These are phyloP conservation scores for Colletotrichum sp. DNA, from an alignment of 2,329 filamentous ascomycete genomes.

Conservation along the genomic window DNA sequence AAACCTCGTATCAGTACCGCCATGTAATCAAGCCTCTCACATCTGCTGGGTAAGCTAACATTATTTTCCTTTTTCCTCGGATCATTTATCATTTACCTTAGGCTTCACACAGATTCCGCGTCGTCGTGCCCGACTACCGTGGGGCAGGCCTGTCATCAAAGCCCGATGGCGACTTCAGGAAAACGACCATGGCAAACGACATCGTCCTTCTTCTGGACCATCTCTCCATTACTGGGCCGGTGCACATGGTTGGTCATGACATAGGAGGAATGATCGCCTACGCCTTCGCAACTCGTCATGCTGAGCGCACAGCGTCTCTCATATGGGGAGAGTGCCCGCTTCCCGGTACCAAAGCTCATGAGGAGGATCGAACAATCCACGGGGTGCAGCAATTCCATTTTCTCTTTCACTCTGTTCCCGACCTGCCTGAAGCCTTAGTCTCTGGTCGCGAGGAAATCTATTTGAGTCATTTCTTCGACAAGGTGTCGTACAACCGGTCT, in stretches of 20 bases:
- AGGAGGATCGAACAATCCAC: neutral
- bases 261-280: conserved; percentile 49
- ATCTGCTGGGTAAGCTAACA: conserved; percentile 32
- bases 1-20: conserved; percentile 50
- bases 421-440: conserved; percentile 29
- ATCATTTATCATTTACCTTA: neutral
- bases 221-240: conserved; percentile 37
- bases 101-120: conserved; percentile 26
- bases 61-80: no score
- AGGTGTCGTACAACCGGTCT: conserved; percentile 36
- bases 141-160: conserved; percentile 42
- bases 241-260: conserved; percentile 51
- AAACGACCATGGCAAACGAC: conserved; percentile 43
- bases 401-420: neutral
- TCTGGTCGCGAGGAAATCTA: conserved; percentile 44
- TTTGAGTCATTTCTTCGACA: conserved; percentile 47
- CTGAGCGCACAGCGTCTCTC: neutral
- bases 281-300: neutral
- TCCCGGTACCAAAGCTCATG: neutral
- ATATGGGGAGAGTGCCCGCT: neutral
- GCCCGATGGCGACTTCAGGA: conserved; percentile 40
- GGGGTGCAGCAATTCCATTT: neutral
- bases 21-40: conserved; percentile 40
- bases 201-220: conserved; percentile 34
- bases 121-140: conserved; percentile 46